Conservation (phyloP, 805 yeast genomes). For the Candida khao-thaluensis region DNA sequence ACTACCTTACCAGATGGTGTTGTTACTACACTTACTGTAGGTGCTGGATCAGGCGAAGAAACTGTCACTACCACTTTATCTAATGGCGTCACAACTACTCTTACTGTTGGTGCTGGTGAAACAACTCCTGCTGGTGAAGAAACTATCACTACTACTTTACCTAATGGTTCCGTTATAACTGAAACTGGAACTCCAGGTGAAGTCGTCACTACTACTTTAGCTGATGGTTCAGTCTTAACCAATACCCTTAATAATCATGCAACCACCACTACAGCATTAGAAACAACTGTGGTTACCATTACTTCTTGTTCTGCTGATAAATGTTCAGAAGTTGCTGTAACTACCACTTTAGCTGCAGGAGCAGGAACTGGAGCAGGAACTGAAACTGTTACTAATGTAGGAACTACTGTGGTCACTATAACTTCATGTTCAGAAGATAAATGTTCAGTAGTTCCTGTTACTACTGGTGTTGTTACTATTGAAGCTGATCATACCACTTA, state of each 20-base stretch:
- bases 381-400: not conserved
- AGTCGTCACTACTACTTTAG: too few species aligned
- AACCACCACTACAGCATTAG: not conserved
- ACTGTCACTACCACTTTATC: not conserved
- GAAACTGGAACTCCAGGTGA: too few species aligned
- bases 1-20: too few species aligned
- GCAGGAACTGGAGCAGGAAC: not conserved
- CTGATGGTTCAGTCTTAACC: too few species aligned
- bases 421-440: not conserved
- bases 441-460: not conserved
- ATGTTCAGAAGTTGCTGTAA: conserved; percentile 30
- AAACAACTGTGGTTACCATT: not conserved
- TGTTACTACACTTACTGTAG: too few species aligned
- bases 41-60: too few species aligned
- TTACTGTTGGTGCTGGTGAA: too few species aligned
- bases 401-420: not conserved
- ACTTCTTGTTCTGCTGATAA: conserved; percentile 28
- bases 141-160: too few species aligned
- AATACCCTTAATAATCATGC: too few species aligned
- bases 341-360: not conserved
- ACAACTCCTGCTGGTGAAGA: too few species aligned
- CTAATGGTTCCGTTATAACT: too few species aligned
- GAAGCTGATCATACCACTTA: not conserved
- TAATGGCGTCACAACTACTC: not conserved
- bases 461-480: not conserved